These are phyloP conservation scores for Hyparrhenia diplandra DNA, from an alignment of 176 grass and related monocot genomes.

Conservation along the genomic window DNA sequence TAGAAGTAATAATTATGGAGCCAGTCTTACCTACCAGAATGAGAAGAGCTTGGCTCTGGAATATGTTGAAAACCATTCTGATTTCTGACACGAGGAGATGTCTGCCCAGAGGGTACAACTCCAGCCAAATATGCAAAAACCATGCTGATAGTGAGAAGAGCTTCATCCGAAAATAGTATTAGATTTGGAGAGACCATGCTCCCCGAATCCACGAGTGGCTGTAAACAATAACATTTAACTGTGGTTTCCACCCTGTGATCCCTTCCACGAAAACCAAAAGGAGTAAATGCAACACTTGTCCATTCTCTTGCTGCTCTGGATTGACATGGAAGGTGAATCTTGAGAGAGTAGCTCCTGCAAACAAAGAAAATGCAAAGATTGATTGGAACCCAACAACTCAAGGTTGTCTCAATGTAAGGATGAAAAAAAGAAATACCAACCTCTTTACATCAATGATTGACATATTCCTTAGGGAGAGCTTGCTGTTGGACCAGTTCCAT, in stretches of 20 bases:
- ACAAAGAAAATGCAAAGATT: background rate
- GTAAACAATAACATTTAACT: conserved; percentile 37
- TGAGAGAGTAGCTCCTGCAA: conserved; percentile 31
- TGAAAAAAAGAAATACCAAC: background rate
- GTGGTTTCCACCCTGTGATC: conserved; percentile 20
- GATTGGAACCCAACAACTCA: conserved; percentile 9
- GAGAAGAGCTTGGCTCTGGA: conserved; percentile 31
- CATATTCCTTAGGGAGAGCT: conserved; percentile 9
- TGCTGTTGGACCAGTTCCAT: conserved; percentile 31
- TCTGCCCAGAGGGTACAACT: conserved; percentile 48
- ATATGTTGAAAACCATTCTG: conserved; percentile 1
- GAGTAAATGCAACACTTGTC: conserved; percentile 11
- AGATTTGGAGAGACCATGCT: conserved; percentile 34
- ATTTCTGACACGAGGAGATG: conserved; percentile 19
- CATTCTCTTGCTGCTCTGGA: background rate
- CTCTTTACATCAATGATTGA: conserved; percentile 24
- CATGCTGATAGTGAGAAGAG: conserved; percentile 77
- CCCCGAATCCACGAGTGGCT: conserved; percentile 44
- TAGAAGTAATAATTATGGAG: conserved; percentile 30
- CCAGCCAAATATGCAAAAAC: conserved; percentile 80
- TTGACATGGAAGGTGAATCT: conserved; percentile 24
- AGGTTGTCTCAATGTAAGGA: background rate
- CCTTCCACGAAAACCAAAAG: conserved; percentile 13
- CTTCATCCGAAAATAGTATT: conserved; percentile 57
- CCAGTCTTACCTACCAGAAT: conserved; percentile 97